Conservation (phyloP, 371 early-diverging fungal species). For the Circinella minor region DNA sequence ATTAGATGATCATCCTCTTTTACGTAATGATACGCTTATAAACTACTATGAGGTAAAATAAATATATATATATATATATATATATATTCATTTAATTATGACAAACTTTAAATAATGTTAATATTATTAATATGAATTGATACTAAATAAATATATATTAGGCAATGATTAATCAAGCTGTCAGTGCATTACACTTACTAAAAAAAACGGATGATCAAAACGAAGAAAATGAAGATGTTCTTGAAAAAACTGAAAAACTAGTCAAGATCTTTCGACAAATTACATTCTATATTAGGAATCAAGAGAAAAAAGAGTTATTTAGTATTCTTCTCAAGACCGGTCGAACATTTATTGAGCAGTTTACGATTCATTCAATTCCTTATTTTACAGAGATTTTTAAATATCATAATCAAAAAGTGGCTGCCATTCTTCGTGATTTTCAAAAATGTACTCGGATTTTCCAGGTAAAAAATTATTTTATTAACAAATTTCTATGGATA, state of each 20-base stretch:
- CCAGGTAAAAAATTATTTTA: constrained; percentile 41
- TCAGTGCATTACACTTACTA: constrained; percentile 43
- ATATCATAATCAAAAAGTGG: constrained; percentile 52
- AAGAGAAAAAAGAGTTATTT: constrained; percentile 52
- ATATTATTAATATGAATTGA: too few species aligned
- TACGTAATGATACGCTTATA: constrained; percentile 49
- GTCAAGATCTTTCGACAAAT: constrained; percentile 59
- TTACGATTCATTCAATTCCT: constrained; percentile 67
- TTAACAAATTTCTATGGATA: too few species aligned
- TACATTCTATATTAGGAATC: constrained; percentile 60
- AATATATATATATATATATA: too few species aligned
- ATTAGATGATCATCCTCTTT: constrained; percentile 50
- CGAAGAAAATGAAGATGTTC: constrained; percentile 32
- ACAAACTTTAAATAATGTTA: too few species aligned
- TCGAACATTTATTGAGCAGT: constrained; percentile 65
- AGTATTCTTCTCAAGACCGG: constrained; percentile 61
- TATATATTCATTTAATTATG: too few species aligned
- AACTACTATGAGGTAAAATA: constrained; percentile 53
- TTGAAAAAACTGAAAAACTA: constrained; percentile 46
- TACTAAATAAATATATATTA: constrained; percentile 13
- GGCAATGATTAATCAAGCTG: constrained; percentile 60
- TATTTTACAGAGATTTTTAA: constrained; percentile 68
- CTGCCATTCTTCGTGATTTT: constrained; percentile 54
- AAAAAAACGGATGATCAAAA: constrained; percentile 39
- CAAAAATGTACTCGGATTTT: constrained; percentile 66